phyloP scores from a whole-genome alignment of 306 rosid species.

The Quercus mongolica region DNA sequence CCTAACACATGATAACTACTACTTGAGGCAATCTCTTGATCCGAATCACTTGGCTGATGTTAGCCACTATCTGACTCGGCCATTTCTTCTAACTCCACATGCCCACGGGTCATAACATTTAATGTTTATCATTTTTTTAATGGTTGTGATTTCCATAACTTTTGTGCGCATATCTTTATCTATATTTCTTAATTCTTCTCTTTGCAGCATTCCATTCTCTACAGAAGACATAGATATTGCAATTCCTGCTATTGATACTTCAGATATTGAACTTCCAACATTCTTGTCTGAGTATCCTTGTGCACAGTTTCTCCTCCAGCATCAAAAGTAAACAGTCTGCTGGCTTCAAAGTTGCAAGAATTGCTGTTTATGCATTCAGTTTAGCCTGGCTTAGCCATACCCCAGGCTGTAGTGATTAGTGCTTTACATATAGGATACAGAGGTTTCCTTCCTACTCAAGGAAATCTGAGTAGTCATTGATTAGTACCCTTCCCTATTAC shows the following conservation, averaged over 20 bases:
- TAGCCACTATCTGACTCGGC: too few species aligned
- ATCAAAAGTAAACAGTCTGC: conserved; percentile 32
- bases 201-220: conserved; percentile 93
- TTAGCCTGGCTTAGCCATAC: conserved; percentile 12
- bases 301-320: conserved; percentile 64
- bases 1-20: too few species aligned
- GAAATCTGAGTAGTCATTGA: conserved; percentile 12
- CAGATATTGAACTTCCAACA: conserved; percentile 60
- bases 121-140: background rate
- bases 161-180: background rate
- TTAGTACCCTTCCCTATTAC: conserved; percentile 3
- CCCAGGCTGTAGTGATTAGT: conserved; percentile 12
- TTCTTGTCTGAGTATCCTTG: conserved; percentile 65
- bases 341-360: conserved; percentile 2
- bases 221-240: conserved; percentile 94
- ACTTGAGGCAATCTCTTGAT: too few species aligned
- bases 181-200: conserved; percentile 2
- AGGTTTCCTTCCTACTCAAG: conserved; percentile 8
- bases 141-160: background rate
- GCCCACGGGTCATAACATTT: too few species aligned
- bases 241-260: conserved; percentile 79
- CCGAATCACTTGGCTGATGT: too few species aligned
- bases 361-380: conserved; percentile 12
- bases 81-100: too few species aligned
- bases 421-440: conserved; percentile 5